Conservation (phyloP, 2,329 filamentous ascomycete genomes). For the Sphaerulina vaccinii region DNA sequence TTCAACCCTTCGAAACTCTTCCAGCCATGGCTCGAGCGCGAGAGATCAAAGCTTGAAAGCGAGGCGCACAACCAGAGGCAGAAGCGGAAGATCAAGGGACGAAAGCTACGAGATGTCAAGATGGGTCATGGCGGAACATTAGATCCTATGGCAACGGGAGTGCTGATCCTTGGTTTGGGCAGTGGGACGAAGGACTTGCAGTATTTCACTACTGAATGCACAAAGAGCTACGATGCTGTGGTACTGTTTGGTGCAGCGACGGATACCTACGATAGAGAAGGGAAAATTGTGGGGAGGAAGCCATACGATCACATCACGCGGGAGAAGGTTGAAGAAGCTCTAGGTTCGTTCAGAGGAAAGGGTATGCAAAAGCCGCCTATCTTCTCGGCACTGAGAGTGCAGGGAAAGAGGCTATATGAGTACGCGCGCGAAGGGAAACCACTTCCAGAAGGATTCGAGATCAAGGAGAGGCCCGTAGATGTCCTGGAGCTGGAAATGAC, state of each 20-base stretch:
- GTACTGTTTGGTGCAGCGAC: slow-evolving; percentile 89
- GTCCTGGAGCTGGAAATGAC: slow-evolving; percentile 75
- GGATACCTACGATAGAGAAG: slow-evolving; percentile 85
- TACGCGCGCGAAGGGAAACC: slow-evolving; percentile 88
- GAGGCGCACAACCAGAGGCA: slow-evolving; percentile 61
- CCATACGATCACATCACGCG: slow-evolving; percentile 79
- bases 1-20: slow-evolving; percentile 83
- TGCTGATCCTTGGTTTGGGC: slow-evolving; percentile 85
- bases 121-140: slow-evolving; percentile 95
- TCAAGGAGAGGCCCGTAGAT: slow-evolving; percentile 75
- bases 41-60: slow-evolving; percentile 55
- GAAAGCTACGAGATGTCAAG: slow-evolving; percentile 71
- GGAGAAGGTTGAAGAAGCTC: slow-evolving; percentile 71
- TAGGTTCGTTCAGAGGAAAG: slow-evolving; percentile 73
- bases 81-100: slow-evolving; percentile 48
- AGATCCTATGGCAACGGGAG: slow-evolving; percentile 89
- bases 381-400: slow-evolving; percentile 87
- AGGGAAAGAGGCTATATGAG: slow-evolving; percentile 93
- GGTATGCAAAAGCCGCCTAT: slow-evolving; percentile 89
- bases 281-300: slow-evolving; percentile 74
- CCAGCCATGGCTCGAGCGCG: slow-evolving; percentile 68
- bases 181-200: slow-evolving; percentile 80
- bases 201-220: slow-evolving; percentile 74
- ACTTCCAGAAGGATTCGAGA: slow-evolving; percentile 70
- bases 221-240: slow-evolving; percentile 87